phyloP scores from a whole-genome alignment of 73 alveolate genomes.

The Stentor coeruleus region DNA sequence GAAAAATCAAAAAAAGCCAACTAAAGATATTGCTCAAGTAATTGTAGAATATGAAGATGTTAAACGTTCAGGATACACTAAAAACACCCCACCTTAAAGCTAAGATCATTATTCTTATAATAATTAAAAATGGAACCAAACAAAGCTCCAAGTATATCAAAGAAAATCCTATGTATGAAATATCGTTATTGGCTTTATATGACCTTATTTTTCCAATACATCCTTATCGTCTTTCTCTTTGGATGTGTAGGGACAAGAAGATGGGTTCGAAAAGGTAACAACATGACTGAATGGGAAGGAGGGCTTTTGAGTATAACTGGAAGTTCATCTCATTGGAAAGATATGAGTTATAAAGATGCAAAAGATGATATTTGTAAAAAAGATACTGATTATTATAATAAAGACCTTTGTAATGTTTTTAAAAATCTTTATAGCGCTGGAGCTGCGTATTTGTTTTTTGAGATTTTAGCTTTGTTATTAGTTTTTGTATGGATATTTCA shows the following conservation, averaged over 20 bases:
- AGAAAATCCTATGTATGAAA: background rate
- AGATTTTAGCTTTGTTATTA: background rate
- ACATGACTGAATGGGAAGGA: conserved; percentile 23
- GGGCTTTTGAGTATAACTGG: conserved; percentile 18
- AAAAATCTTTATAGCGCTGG: conserved; percentile 12
- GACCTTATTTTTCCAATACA: background rate
- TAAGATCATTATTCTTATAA: too few relatives aligned
- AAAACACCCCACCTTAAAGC: too few relatives aligned
- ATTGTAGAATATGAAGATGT: background rate
- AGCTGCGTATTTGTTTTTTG: conserved; percentile 20
- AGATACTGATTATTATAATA: background rate
- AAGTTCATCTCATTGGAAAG: background rate
- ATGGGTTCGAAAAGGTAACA: conserved; percentile 14
- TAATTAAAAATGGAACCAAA: background rate
- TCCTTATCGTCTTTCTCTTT: background rate
- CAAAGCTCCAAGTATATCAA: background rate
- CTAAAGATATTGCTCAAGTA: too few relatives aligned
- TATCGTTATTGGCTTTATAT: background rate
- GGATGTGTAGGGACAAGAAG: conserved; percentile 20
- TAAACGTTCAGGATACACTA: background rate
- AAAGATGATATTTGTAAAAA: background rate
- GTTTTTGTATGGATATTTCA: background rate
- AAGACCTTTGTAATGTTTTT: background rate
- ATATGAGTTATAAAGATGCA: background rate
- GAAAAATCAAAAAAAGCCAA: too few relatives aligned